Evolutionary conservation across 257 asterid species (phyloP).

Genomic region (Solanum chaucha): DNA sequence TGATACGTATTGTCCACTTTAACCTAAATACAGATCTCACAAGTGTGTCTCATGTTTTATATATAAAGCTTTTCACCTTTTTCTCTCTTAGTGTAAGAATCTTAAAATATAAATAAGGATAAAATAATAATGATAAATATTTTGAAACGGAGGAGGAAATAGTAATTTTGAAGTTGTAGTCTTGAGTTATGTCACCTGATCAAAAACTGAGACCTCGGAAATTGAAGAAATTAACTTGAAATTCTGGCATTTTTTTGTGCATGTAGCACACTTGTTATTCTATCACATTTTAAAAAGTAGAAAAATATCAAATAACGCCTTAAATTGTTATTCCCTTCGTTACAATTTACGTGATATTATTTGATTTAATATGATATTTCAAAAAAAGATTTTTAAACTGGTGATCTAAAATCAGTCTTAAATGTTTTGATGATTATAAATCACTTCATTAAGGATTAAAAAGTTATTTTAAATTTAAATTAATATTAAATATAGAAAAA

Average conservation of each 20-base stretch:
- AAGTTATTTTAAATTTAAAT: no score
- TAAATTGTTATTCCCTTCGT: neutral
- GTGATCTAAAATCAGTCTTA: no score
- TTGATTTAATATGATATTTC: no score
- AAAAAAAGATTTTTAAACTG: no score
- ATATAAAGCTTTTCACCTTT: neutral
- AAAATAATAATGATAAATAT: neutral
- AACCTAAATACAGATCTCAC: neutral
- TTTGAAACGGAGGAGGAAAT: neutral
- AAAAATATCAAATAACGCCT: neutral
- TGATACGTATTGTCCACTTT: neutral
- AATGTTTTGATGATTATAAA: no score
- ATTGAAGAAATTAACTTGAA: neutral
- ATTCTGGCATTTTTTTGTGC: conserved; percentile 4
- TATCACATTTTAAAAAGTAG: neutral
- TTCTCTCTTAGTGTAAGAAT: neutral
- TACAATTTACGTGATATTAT: no score
- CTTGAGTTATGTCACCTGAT: neutral
- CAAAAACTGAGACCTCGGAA: neutral
- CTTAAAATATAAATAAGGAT: neutral
- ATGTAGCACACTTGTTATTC: conserved; percentile 7
- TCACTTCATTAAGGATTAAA: no score
- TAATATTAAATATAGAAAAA: no score
- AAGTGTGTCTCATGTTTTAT: neutral
- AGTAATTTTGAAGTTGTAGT: neutral